Evolutionary conservation across 1,284 basidiomycete genomes (phyloP).

Genomic region (Athelia psychrophila): DNA sequence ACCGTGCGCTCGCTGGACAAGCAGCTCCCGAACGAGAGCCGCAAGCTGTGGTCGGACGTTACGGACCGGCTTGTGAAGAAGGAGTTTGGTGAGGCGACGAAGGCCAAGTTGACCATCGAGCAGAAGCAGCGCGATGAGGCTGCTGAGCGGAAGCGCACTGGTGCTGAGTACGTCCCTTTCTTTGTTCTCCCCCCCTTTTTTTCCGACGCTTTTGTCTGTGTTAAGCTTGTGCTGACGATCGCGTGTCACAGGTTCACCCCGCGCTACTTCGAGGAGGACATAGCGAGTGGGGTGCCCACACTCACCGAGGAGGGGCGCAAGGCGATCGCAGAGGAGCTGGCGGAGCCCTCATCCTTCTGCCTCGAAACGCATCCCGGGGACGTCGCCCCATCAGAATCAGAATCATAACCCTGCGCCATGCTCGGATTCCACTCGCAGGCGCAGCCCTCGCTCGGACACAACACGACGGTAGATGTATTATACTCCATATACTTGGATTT

Average conservation of each 20-base stretch:
- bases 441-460: too few relatives aligned
- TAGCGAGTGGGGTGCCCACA: slow-evolving; percentile 69
- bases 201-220: slow-evolving; percentile 6
- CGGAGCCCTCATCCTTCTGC: slow-evolving; percentile 23
- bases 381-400: too few relatives aligned
- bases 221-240: too few relatives aligned
- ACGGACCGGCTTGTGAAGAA: slow-evolving; percentile 77
- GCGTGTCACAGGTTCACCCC: slow-evolving; percentile 69
- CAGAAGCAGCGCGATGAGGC: slow-evolving; percentile 88
- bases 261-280: slow-evolving; percentile 74
- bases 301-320: slow-evolving; percentile 71
- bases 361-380: background rate
- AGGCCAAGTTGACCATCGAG: slow-evolving; percentile 85
- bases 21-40: slow-evolving; percentile 82
- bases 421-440: too few relatives aligned
- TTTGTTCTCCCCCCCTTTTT: slow-evolving; percentile 4
- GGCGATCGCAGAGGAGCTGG: slow-evolving; percentile 71
- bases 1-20: slow-evolving; percentile 76
- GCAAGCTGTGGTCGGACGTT: slow-evolving; percentile 88
- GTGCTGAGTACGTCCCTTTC: slow-evolving; percentile 62
- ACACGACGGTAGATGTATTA: too few relatives aligned
- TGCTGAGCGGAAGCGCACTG: slow-evolving; percentile 78
- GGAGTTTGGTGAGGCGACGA: slow-evolving; percentile 88
- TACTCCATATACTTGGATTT: too few relatives aligned
- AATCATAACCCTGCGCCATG: too few relatives aligned